Evolutionary conservation across 805 yeast species (phyloP).

Genomic region (Clavispora santaluciae): DNA sequence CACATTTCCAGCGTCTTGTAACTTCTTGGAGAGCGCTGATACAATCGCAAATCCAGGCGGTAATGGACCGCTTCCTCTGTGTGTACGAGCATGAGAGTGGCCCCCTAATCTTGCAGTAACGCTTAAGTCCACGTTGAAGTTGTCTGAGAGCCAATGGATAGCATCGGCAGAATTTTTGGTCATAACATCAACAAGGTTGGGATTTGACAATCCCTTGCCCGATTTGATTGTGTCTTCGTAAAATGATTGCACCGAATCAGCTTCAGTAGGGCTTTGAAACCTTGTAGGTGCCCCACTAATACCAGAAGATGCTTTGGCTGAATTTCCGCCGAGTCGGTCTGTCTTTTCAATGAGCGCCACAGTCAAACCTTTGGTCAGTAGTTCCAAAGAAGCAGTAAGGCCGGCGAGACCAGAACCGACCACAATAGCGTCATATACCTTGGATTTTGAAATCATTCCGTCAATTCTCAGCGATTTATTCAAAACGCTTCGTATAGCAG

Average conservation of each 20-base stretch:
- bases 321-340: slow-evolving; percentile 50
- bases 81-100: slow-evolving; percentile 37
- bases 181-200: slow-evolving; percentile 21
- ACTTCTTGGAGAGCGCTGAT: slow-evolving; percentile 36
- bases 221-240: slow-evolving; percentile 27
- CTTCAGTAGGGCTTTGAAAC: slow-evolving; percentile 17
- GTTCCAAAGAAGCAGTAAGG: slow-evolving; percentile 38
- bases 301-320: slow-evolving; percentile 59
- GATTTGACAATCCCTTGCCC: slow-evolving; percentile 27
- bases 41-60: slow-evolving; percentile 62
- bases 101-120: slow-evolving; percentile 36
- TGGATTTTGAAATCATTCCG: slow-evolving; percentile 2
- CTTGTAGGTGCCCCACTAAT: slow-evolving; percentile 43
- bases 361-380: slow-evolving; percentile 33
- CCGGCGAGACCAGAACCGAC: slow-evolving; percentile 60
- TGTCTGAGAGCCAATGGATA: slow-evolving; percentile 28
- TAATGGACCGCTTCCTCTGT: slow-evolving; percentile 36
- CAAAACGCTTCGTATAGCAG: not conserved
- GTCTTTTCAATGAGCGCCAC: slow-evolving; percentile 48
- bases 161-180: slow-evolving; percentile 25
- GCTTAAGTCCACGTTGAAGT: slow-evolving; percentile 24
- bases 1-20: slow-evolving; percentile 27
- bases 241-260: slow-evolving; percentile 26
- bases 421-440: slow-evolving; percentile 24
- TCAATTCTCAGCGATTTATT: not conserved